phyloP scores from a whole-genome alignment of 257 asterid species.

The Gentiana dahurica region DNA sequence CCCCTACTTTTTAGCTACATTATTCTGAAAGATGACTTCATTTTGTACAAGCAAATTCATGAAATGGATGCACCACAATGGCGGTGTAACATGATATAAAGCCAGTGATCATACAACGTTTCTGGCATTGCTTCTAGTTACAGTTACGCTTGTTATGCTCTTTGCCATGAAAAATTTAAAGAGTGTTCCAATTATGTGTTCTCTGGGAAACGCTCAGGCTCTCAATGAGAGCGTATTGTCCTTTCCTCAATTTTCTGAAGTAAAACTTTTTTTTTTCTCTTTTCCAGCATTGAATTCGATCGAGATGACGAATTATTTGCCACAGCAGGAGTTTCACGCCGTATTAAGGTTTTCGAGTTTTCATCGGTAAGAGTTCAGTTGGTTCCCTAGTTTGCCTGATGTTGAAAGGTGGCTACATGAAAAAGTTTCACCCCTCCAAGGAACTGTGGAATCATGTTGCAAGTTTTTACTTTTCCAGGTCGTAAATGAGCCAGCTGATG shows the following conservation, averaged over 20 bases:
- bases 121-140: too few species aligned
- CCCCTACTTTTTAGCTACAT: too few species aligned
- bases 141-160: too few species aligned
- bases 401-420: too few species aligned
- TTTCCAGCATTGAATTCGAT: slow-evolving; percentile 70
- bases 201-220: not conserved
- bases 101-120: too few species aligned
- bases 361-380: slow-evolving; percentile 39
- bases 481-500: slow-evolving; percentile 60
- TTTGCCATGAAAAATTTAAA: not conserved
- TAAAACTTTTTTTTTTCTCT: slow-evolving; percentile 1
- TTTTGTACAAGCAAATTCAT: too few species aligned
- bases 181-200: not conserved
- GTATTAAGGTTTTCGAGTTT: slow-evolving; percentile 62
- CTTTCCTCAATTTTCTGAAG: not conserved
- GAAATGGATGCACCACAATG: too few species aligned
- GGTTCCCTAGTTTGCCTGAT: too few species aligned
- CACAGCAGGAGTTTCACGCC: slow-evolving; percentile 77
- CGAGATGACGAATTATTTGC: slow-evolving; percentile 80
- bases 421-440: too few species aligned
- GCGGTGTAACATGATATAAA: too few species aligned
- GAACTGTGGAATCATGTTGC: not conserved
- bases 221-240: too few species aligned
- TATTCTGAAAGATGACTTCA: too few species aligned
- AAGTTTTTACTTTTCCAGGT: slow-evolving; percentile 39